phyloP scores from a whole-genome alignment of 352 stramenopile genomes.

The Hyaloperonospora brassicae region DNA sequence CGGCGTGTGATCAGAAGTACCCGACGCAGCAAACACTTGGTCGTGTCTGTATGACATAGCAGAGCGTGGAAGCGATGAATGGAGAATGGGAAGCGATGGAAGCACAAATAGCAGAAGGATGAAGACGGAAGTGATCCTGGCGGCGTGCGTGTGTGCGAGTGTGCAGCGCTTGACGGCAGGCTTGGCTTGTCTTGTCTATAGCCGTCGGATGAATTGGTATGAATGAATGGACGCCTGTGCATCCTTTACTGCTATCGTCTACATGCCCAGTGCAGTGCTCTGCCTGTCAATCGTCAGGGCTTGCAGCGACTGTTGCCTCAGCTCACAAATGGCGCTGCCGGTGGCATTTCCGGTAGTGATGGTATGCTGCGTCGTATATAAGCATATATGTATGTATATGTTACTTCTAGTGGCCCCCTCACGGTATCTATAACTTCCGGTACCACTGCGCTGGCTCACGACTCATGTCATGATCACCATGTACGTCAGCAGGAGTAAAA shows the following conservation, averaged over 20 bases:
- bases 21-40: constrained; percentile 70
- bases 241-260: constrained; percentile 25
- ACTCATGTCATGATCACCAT: constrained; percentile 83
- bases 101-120: constrained; percentile 4
- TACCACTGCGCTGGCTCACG: background rate
- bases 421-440: background rate
- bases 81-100: constrained; percentile 3
- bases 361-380: constrained; percentile 2
- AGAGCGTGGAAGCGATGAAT: too few species aligned
- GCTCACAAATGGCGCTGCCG: background rate
- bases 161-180: background rate
- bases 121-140: constrained; percentile 5
- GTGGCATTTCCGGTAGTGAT: too few species aligned
- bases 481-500: constrained; percentile 80
- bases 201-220: constrained; percentile 32
- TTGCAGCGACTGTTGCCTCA: background rate
- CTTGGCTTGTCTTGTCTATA: constrained; percentile 29
- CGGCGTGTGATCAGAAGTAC: constrained; percentile 73
- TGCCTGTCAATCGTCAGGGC: constrained; percentile 4
- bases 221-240: constrained; percentile 37
- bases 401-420: constrained; percentile 21
- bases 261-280: constrained; percentile 7
- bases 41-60: constrained; percentile 46
- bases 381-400: constrained; percentile 12
- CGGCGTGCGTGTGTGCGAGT: background rate